These are phyloP conservation scores for Cercospora brassicicola DNA, from an alignment of 2,329 filamentous ascomycete genomes.

Conservation along the genomic window DNA sequence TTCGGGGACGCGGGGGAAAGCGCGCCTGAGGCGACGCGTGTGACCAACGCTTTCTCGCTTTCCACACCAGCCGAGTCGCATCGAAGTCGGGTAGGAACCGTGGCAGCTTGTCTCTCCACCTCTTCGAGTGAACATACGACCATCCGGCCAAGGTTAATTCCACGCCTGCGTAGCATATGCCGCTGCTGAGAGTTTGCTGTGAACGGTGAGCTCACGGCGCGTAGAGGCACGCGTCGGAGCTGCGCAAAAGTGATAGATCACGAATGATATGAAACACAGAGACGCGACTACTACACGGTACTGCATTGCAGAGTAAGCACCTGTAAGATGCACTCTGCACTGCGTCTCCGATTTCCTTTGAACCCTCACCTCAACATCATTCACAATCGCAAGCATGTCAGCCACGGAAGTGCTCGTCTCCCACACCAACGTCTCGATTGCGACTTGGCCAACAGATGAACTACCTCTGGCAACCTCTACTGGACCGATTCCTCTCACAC, in stretches of 20 bases:
- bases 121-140: not conserved
- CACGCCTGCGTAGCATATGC: not conserved
- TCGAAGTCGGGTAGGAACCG: not conserved
- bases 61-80: not conserved
- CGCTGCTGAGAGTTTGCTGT: not conserved
- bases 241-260: slow-evolving; percentile 2
- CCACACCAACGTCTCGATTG: not conserved
- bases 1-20: not conserved
- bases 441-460: not conserved
- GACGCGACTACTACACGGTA: slow-evolving; percentile 9
- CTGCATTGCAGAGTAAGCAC: not conserved
- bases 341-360: not conserved
- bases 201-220: not conserved
- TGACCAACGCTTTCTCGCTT: not conserved
- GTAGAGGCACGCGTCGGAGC: not conserved
- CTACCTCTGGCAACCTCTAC: not conserved
- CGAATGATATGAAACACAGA: slow-evolving; percentile 7
- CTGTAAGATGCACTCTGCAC: not conserved
- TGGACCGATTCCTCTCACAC: not conserved
- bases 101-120: not conserved
- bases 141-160: not conserved
- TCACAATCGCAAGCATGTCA: not conserved
- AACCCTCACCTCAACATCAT: not conserved
- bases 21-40: not conserved
- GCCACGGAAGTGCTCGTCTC: not conserved